Base-by-base conservation (phyloP, 805 yeast genomes). In the Metschnikowia kunwiensis region DNA sequence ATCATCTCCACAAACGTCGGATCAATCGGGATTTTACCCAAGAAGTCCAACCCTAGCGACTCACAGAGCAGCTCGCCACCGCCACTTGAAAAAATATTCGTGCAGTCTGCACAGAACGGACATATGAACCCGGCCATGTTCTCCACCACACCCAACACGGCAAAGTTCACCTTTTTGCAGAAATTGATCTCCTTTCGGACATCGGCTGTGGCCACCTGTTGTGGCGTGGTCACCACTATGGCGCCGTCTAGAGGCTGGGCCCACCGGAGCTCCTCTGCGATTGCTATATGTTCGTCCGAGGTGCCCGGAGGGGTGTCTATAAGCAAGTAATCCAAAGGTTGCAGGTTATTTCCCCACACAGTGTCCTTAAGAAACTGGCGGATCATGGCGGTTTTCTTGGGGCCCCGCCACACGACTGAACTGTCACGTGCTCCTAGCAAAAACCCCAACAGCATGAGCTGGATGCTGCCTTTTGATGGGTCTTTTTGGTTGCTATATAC, bases 221-320 rank as follows among this genome's bases (percentile, higher is more conserved):
- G 99, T 1, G 99, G 98, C 0, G 98, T 93, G 0, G 98, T 93
- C 5, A 93, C 99, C 2, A 93, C 76, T 0, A 93, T 80, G 1
- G 96, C 96, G 0, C 97, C 97, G 50, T 87, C 96, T 4, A 66
- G 52, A 2, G 91, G 87, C 18, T 72, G 70, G 1, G 80, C 79
- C 55, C 63, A 73, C 38, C 82, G 63, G 26, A 93, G 69, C 58
- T 88, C 95, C 55, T 93, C 97, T 5, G 97, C 97, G 24, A 94
- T 83, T 4, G 96, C 88, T 24, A 93, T 93, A 58, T 93, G 99
- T 58, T 93, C 99, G 60, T 93, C 99, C 0, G 96, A 84, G 0
- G 99, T 93, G 0, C 99, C 99, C 0, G 99, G 99, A 1, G 99
- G 99, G 0, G 99, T 93, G 57, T 93, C 99, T 5, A 93, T 88